Base-by-base conservation (phyloP, 2,329 filamentous ascomycete genomes). In the Nemania bipapillata region DNA sequence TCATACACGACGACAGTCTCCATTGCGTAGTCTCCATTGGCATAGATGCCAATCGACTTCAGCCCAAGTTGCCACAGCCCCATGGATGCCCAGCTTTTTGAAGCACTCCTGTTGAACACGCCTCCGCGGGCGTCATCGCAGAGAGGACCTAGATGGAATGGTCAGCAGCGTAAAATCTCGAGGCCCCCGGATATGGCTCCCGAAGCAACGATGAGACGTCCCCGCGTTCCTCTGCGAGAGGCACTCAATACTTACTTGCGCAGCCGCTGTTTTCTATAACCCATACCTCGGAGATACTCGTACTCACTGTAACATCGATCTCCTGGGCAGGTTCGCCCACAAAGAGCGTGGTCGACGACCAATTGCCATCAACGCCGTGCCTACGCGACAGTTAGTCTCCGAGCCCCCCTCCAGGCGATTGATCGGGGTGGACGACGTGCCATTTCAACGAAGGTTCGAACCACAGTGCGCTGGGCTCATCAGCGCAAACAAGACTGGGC, bases 251-350 rank as follows among this genome's bases (percentile, higher is more conserved):
- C 83, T 74, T 83, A 86, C 85, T 81, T 71, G 78, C 70, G 71
- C 89, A 91, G 64, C 88, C 89, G 66, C 84, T 82, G 1, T 85
- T 81, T 60, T 89, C 84, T 45, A 93, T 82, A 2, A 88, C 85
- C 90, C 91, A 93, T 50, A 90, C 89, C 78, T 93, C 90, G 40
- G 91, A 92, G 49, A 90, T 84, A 12, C 86, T 85, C 5, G 91
- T 93, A 74, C 90, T 92, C 59, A 90, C 84, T 12, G 87, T 81
- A 58, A 89, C 84, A 71, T 86, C 85, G 37, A 89, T 81, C 63
- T 81, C 79, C 74, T 88, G 85, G 26, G 79, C 77, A 15, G 87
- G 86, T 30, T 77, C 74, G 53, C 77, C 77, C 40, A 78, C 83
- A 73, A 81, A 86, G 68, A 94, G 82, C 12, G 83, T 83, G 71